Conservation (phyloP, 192 early-diverging fungal genomes). For the Entomortierella chlamydospora region DNA sequence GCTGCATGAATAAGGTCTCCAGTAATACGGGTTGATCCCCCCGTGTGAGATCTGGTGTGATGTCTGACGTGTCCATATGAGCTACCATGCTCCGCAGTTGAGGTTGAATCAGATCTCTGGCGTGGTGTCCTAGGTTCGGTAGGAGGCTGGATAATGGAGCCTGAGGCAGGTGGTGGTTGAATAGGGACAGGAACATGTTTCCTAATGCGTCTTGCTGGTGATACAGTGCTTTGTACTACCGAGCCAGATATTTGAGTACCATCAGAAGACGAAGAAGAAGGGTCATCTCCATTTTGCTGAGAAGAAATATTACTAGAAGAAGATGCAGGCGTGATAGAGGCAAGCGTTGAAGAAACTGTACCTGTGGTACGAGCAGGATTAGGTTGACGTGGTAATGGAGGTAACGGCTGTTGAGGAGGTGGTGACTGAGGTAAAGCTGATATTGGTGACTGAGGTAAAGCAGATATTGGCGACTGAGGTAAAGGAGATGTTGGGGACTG, state of each 20-base stretch:
- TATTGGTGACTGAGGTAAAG: conserved; percentile 1
- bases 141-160: conserved; percentile 1
- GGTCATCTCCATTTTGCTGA: conserved; percentile 18
- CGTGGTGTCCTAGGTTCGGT: conserved; percentile 35
- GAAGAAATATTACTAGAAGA: conserved; percentile 21
- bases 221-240: conserved; percentile 16
- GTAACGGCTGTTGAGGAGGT: conserved; percentile 30
- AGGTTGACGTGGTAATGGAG: conserved; percentile 16
- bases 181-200: conserved; percentile 43
- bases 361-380: neutral
- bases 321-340: conserved; percentile 28
- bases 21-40: conserved; percentile 35
- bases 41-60: conserved; percentile 42
- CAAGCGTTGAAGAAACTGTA: neutral
- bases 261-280: conserved; percentile 27
- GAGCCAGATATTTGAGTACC: conserved; percentile 1
- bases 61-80: conserved; percentile 25
- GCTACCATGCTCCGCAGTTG: conserved; percentile 19
- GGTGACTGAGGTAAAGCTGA: conserved; percentile 17
- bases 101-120: conserved; percentile 47
- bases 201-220: conserved; percentile 32
- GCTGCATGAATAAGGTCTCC: conserved; percentile 21
- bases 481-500: neutral
- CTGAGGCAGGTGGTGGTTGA: conserved; percentile 8
- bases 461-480: conserved; percentile 15